Percentiles rank a stretch among this genome's conserved stretches.
Evolutionary conservation across 108 stramenopile species (phyloP).

Genomic region (Aureococcus anophagefferens): DNA sequence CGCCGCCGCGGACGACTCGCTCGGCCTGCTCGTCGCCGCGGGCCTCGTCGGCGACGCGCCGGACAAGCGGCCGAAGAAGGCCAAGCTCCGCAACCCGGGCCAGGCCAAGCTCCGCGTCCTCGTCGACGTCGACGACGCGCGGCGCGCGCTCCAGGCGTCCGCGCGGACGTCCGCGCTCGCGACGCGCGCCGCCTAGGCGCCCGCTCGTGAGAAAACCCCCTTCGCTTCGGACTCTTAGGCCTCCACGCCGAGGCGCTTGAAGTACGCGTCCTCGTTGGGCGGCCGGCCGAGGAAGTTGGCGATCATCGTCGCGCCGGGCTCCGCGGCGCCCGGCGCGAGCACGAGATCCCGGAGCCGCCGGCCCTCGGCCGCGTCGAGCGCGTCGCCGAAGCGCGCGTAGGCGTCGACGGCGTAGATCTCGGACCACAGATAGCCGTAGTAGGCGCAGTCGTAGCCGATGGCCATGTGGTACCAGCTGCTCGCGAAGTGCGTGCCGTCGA

Average conservation of each 20-base stretch:
- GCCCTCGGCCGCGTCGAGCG: slow-evolving; percentile 14
- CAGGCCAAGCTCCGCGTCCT: too few relatives aligned
- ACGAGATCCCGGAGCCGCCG: slow-evolving; percentile 8
- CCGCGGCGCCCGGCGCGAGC: slow-evolving; percentile 17
- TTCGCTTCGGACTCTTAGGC: too few relatives aligned
- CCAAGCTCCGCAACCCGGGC: too few relatives aligned
- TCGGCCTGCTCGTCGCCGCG: too few relatives aligned
- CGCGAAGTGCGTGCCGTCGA: background rate
- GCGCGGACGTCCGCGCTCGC: too few relatives aligned
- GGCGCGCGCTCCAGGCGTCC: too few relatives aligned
- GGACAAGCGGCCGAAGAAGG: too few relatives aligned
- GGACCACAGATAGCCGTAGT: slow-evolving; percentile 17
- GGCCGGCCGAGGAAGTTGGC: slow-evolving; percentile 13
- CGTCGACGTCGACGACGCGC: too few relatives aligned
- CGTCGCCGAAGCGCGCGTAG: slow-evolving; percentile 9
- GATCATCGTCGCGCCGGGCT: slow-evolving; percentile 10
- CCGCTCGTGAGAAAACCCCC: too few relatives aligned
- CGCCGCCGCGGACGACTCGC: too few relatives aligned
- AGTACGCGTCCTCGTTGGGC: slow-evolving; percentile 9
- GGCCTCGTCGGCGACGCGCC: too few relatives aligned
- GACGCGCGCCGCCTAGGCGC: too few relatives aligned
- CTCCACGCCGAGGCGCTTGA: slow-evolving; percentile 1
- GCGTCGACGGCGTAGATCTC: slow-evolving; percentile 22
- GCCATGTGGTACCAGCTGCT: slow-evolving; percentile 19
- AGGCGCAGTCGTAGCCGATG: slow-evolving; percentile 12